Base-by-base conservation (phyloP, 345 rosid species). In the Sisymbrium irio region DNA sequence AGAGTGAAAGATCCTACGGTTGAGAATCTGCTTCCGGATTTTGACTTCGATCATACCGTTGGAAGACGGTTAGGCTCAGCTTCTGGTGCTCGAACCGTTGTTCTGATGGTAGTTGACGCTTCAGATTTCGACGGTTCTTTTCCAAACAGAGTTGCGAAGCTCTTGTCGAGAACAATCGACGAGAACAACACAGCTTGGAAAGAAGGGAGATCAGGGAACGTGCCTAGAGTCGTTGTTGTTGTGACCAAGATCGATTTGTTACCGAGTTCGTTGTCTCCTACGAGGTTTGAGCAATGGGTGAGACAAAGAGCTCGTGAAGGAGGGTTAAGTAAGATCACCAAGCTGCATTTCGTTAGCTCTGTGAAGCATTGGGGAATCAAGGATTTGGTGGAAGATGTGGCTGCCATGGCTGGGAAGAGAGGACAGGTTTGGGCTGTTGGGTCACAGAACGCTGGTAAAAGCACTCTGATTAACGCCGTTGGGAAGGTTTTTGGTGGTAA, bases 351-450 rank as follows among this genome's bases (percentile, higher is more conserved):
- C 62, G 99, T 95, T 50, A 92, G 99, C 60, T 80, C 97, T 2
- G 82, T 92, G 72, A 90, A 78, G 81, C 79, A 87, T 65, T 95
- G 99, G 96, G 97, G 99, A 15, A 51, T 88, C 83, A 88, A 87
- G 82, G 86, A 75, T 82, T 77, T 92, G 53, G 85, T 86, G 47
- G 99, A 95, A 35, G 97, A 92, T 59, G 83, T 95, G 10, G 79
- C 82, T 15, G 75, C 73, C 5, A 75, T 88, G 88, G 91, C 91
- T 2, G 99, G 99, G 36, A 80, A 88, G 36, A 72, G 99, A 65
- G 97, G 97, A 7, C 82, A 88, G 71, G 98, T 92, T 22, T 92
- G 99, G 99, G 92, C 92, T 0, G 83, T 92, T 1, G 97, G 99
- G 19, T 85, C 92, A 0, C 99, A 95, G 62, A 95, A 87, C 76